Evolutionary conservation across 352 stramenopile species (phyloP).

Genomic region (Pythium sukuiense): DNA sequence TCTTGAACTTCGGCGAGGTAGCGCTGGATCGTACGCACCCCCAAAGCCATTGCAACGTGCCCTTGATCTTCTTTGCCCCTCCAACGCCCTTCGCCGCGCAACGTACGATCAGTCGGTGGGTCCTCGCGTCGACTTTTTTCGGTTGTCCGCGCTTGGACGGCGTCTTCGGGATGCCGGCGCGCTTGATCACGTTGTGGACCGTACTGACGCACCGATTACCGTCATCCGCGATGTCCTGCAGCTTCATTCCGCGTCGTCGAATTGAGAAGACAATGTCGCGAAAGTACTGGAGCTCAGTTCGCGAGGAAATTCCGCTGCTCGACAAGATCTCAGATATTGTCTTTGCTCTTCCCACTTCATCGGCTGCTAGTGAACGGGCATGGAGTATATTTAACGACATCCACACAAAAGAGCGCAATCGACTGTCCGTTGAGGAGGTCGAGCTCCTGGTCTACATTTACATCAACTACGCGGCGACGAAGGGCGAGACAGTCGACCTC

Average conservation of each 20-base stretch:
- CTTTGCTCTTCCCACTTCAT: slow-evolving; percentile 13
- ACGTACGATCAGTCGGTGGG: no score
- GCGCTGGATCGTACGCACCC: no score
- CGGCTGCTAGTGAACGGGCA: slow-evolving; percentile 12
- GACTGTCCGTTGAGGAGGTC: slow-evolving; percentile 7
- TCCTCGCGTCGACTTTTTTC: no score
- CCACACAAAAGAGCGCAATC: slow-evolving; percentile 19
- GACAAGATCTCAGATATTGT: slow-evolving; percentile 6
- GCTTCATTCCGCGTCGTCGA: no score
- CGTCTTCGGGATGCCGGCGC: no score
- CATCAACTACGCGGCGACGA: background rate
- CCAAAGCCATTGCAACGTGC: no score
- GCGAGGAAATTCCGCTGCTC: background rate
- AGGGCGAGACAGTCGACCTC: background rate
- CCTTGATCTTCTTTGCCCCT: no score
- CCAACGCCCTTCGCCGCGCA: no score
- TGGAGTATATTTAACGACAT: slow-evolving; percentile 21
- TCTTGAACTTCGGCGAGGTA: background rate
- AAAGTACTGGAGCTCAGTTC: background rate
- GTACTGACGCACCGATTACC: no score
- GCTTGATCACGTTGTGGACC: no score
- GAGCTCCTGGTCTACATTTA: slow-evolving; percentile 9
- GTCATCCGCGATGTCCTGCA: no score
- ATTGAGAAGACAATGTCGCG: background rate
- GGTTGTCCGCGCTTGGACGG: no score